Conservation (phyloP, 805 yeast genomes). For the Danielia oregonensis region DNA sequence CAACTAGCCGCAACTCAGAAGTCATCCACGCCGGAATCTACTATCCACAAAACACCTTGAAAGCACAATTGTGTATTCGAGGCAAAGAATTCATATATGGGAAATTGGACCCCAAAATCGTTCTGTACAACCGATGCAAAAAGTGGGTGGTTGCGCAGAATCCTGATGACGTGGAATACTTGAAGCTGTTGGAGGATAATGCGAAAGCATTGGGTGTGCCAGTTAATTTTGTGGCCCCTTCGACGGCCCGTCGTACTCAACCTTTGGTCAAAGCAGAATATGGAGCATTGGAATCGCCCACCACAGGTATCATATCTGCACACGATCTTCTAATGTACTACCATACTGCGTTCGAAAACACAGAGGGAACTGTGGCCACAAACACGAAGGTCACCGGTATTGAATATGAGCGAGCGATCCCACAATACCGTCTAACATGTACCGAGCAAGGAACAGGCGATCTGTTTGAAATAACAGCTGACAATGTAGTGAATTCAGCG, state of each 20-base stretch:
- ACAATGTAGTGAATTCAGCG: constrained; percentile 69
- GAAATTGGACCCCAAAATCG: constrained; percentile 33
- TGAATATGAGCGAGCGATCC: constrained; percentile 18
- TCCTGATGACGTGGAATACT: constrained; percentile 55
- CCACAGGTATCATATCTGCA: constrained; percentile 82
- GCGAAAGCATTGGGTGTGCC: constrained; percentile 53
- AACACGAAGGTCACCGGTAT: constrained; percentile 54
- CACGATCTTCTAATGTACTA: constrained; percentile 68
- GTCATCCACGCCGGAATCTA: constrained; percentile 91
- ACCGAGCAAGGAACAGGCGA: constrained; percentile 27
- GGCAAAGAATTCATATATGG: constrained; percentile 70
- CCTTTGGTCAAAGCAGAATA: constrained; percentile 63
- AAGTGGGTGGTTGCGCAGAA: constrained; percentile 86
- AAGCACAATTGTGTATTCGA: constrained; percentile 64
- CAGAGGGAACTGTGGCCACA: constrained; percentile 62
- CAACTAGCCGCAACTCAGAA: constrained; percentile 87
- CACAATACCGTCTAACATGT: constrained; percentile 23
- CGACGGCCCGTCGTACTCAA: constrained; percentile 46
- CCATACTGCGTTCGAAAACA: constrained; percentile 49
- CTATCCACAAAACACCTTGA: constrained; percentile 65
- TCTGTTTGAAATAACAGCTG: constrained; percentile 43
- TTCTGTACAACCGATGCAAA: constrained; percentile 61
- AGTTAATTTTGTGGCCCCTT: constrained; percentile 49
- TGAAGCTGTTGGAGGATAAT: constrained; percentile 49
- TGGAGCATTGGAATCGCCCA: constrained; percentile 68